Evolutionary conservation across 2,329 filamentous ascomycete species (phyloP), one percentile per base, ranked within the genome.

Genomic region (Thermothelomyces thermophilus): DNA sequence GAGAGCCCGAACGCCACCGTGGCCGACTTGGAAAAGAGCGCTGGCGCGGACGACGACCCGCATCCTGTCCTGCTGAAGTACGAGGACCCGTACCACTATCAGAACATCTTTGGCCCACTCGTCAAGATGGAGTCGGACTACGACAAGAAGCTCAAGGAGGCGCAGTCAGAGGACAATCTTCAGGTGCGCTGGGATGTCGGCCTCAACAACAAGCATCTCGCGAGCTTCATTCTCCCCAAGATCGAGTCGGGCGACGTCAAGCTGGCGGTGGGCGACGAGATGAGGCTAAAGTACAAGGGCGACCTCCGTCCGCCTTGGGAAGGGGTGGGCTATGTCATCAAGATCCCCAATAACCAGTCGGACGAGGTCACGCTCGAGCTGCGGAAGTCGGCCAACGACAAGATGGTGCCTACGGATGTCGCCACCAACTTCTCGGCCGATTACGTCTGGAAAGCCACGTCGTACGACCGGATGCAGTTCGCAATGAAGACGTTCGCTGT

Each of bases 81-180:
- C 65, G 93, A 97, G 51, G 93, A 98, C 67, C 90, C 93, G 0
- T 98, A 90, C 66, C 91, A 98, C 64, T 98, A 98, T 62, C 93
- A 98, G 70, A 98, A 97, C 63, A 93, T 97, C 30, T 98, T 98
- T 66, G 93, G 93, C 0, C 93, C 93, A 0, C 76, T 98, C 13
- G 94, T 98, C 62, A 98, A 97, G 73, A 98, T 98, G 69, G 93
- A 98, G 68, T 95, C 93, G 37, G 93, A 98, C 69, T 98, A 98
- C 65, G 93, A 98, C 69, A 91, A 94, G 68, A 97, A 98, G 70
- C 77, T 98, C 61, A 98, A 98, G 71, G 93, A 98, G 67, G 90
- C 91, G 0, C 93, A 98, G 67, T 95, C 90, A 1, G 93, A 98
- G 70, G 93, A 98, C 69, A 87, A 87, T n/a, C 73, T 98, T 35